Percentiles rank a stretch among this genome's conserved stretches.
These are phyloP conservation scores for Primulina huaijiensis DNA, from an alignment of 257 asterid species.

Conservation along the genomic window DNA sequence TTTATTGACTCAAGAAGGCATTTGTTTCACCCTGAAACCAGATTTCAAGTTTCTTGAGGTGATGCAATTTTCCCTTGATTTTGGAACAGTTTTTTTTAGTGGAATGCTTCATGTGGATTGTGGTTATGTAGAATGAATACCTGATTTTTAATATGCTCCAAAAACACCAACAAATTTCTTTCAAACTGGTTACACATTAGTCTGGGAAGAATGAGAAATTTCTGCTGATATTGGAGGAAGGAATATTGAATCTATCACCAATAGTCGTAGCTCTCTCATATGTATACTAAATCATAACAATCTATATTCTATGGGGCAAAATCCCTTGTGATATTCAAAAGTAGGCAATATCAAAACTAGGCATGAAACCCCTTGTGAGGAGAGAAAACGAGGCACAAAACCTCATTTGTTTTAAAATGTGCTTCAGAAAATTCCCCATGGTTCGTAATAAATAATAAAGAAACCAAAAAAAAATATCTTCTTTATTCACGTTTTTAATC, in stretches of 20 bases:
- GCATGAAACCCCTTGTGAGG: too few relatives aligned
- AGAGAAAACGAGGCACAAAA: too few relatives aligned
- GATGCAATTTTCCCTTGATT: constrained; percentile 24
- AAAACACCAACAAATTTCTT: not conserved
- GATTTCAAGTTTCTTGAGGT: constrained; percentile 99
- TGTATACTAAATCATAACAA: too few relatives aligned
- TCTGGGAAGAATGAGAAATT: not conserved
- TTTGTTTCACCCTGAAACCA: constrained; percentile 86
- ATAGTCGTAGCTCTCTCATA: too few relatives aligned
- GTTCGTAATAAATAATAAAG: too few relatives aligned
- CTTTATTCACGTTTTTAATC: too few relatives aligned
- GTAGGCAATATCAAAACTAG: too few relatives aligned
- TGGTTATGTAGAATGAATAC: constrained; percentile 13
- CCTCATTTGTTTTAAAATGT: too few relatives aligned
- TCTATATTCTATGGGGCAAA: too few relatives aligned
- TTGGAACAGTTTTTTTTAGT: not conserved
- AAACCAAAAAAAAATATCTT: too few relatives aligned
- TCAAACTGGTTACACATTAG: not conserved
- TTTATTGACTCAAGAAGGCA: constrained; percentile 98
- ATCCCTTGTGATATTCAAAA: too few relatives aligned
- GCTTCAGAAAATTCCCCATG: too few relatives aligned
- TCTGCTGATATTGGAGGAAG: not conserved
- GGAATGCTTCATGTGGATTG: constrained; percentile 9
- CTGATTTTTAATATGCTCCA: not conserved
- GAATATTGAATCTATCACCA: not conserved